These are phyloP conservation scores for Aspergillus sp. DNA, from an alignment of 2,329 filamentous ascomycete genomes.

Conservation along the genomic window DNA sequence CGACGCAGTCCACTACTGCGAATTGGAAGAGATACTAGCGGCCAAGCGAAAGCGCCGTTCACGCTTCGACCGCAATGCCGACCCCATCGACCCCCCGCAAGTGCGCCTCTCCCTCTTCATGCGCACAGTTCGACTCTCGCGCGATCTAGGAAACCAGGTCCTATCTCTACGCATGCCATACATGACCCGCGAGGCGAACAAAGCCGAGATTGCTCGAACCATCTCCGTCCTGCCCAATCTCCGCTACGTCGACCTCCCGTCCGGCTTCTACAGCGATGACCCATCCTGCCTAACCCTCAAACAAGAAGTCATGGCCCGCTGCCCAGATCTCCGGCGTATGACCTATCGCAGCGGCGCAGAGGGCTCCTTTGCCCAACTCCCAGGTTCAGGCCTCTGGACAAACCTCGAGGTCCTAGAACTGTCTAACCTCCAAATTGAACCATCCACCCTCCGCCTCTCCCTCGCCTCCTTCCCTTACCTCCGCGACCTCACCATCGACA, in stretches of 20 bases:
- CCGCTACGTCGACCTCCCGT: constrained; percentile 85
- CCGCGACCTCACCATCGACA: constrained; percentile 71
- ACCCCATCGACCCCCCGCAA: constrained; percentile 76
- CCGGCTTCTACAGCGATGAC: constrained; percentile 83
- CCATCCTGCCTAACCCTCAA: constrained; percentile 71
- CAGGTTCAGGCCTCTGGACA: constrained; percentile 50
- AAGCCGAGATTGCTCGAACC: constrained; percentile 79
- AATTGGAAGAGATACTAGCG: constrained; percentile 76
- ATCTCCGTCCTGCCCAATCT: constrained; percentile 83
- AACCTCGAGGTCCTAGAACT: constrained; percentile 45
- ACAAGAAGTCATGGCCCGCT: constrained; percentile 80
- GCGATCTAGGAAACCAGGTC: constrained; percentile 67
- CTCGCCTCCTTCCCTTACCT: constrained; percentile 67
- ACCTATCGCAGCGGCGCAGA: constrained; percentile 78
- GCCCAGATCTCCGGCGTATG: constrained; percentile 85
- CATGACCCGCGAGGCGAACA: constrained; percentile 87
- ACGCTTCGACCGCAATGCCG: constrained; percentile 72
- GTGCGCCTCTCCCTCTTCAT: constrained; percentile 75
- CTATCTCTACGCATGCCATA: constrained; percentile 86
- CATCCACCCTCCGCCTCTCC: constrained; percentile 61
- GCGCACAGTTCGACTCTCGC: constrained; percentile 77
- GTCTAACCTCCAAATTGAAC: constrained; percentile 37
- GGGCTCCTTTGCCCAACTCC: constrained; percentile 69
- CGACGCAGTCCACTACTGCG: constrained; percentile 92
- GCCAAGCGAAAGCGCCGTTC: constrained; percentile 75